Percentiles rank a stretch among this genome's conserved stretches.
Conservation (phyloP, 1,139 yeast species). For the Blastobotrys illinoisensis region DNA sequence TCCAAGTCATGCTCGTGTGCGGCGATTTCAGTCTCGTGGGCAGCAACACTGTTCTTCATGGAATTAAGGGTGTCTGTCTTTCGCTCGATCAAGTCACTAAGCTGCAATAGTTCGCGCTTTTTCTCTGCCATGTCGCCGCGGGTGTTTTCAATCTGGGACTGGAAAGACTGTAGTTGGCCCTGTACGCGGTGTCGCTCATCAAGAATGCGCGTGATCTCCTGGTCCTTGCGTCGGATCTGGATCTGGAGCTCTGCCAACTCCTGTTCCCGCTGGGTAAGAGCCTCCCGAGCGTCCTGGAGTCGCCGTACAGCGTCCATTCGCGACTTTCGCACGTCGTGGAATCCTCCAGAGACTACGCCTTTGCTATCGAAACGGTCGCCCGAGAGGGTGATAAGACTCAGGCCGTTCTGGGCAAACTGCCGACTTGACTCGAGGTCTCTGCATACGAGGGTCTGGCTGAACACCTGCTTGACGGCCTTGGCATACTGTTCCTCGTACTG, state of each 20-base stretch:
- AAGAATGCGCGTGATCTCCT: slow-evolving; percentile 41
- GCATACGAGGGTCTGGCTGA: slow-evolving; percentile 77
- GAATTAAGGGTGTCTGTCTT: slow-evolving; percentile 26
- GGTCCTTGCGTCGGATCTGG: slow-evolving; percentile 39
- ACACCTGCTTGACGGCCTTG: slow-evolving; percentile 66
- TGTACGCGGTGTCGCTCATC: slow-evolving; percentile 46
- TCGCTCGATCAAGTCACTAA: slow-evolving; percentile 18
- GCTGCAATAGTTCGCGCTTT: slow-evolving; percentile 14
- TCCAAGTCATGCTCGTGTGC: slow-evolving; percentile 47
- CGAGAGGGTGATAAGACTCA: slow-evolving; percentile 80
- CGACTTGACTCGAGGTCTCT: slow-evolving; percentile 64
- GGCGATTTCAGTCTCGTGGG: slow-evolving; percentile 21
- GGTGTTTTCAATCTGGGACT: slow-evolving; percentile 19
- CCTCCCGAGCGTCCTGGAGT: slow-evolving; percentile 48
- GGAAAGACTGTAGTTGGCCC: slow-evolving; percentile 26
- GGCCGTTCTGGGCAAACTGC: slow-evolving; percentile 58
- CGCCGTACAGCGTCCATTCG: slow-evolving; percentile 64
- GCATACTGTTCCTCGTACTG: slow-evolving; percentile 50
- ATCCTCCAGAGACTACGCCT: slow-evolving; percentile 91
- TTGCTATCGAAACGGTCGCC: slow-evolving; percentile 83
- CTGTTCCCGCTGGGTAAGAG: slow-evolving; percentile 38
- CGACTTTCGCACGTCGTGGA: slow-evolving; percentile 60
- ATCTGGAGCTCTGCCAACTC: slow-evolving; percentile 38
- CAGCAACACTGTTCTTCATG: slow-evolving; percentile 30
- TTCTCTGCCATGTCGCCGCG: slow-evolving; percentile 26